Base-by-base conservation (phyloP, 1,139 yeast genomes). In the Debaryomycetaceae sp. region DNA sequence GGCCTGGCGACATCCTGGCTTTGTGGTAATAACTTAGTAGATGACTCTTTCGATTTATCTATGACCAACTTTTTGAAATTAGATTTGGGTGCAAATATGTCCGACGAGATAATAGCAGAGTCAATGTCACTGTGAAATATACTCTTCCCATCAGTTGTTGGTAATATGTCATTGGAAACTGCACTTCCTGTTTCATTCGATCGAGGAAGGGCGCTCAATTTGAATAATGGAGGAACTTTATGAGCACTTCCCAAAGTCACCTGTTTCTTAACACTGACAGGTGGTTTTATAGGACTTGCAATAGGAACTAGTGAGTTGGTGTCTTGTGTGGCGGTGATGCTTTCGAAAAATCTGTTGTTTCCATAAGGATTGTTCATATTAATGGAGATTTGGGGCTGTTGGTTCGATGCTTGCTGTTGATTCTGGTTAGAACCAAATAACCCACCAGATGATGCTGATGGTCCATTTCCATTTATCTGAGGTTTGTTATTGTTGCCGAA, bases 61-160 rank as follows among this genome's bases (percentile, higher is more conserved):
- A 85, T 76, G 6, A 81, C 74, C 45, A 85, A 68, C 48, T 78
- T 76, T 42, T 82, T 80, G 49, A 82, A 75, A 45, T 76, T 78
- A 36, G 72, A 68, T 42, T 80, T 78, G 24, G 90, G 90, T 4
- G 85, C 77, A 60, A 87, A 87, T 6, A 87, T 82, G 44, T 81
- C 87, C n/a, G 88, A 80, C 2, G 85, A 72, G 48, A 86, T 63
- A 46, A 87, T 84, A 3, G 89, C 83, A 41, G 78, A 76, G 60
- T 86, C 93, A 5, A 86, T 77, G 34, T 68, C 64, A n/a, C 60
- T 50, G 7, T 60, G 56, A 45, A 66, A 63, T 23, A 66, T 45
- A 13, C 50, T 49, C 37, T 52, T 57, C 6, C 49, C 43, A 39
- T 50, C 53, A 42, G 51, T 34, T 6, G 48, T 34, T 8, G 41